Conservation (phyloP, 164 flowering plant genomes). For the Vitis rupestris region DNA sequence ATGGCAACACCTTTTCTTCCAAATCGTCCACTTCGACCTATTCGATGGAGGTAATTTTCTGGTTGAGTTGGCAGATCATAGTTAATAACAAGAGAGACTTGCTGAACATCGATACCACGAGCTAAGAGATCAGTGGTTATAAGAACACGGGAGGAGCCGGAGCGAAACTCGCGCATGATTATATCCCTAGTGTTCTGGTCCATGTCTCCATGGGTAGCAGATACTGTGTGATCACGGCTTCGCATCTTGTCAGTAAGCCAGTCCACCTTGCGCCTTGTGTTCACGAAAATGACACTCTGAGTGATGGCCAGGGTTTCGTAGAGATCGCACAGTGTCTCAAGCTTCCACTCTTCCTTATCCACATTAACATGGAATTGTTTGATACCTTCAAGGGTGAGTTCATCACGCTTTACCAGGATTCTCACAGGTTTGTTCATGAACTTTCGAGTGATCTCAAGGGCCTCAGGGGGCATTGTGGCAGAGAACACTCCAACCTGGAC, state of each 20-base stretch:
- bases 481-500: slow-evolving; percentile 84
- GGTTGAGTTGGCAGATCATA: slow-evolving; percentile 88
- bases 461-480: slow-evolving; percentile 92
- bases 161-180: slow-evolving; percentile 85
- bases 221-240: slow-evolving; percentile 83
- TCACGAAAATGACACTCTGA: slow-evolving; percentile 87
- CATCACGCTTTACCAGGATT: slow-evolving; percentile 81
- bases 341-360: slow-evolving; percentile 87
- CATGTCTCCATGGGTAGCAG: slow-evolving; percentile 93
- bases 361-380: slow-evolving; percentile 84
- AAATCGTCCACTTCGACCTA: slow-evolving; percentile 85
- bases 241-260: slow-evolving; percentile 93
- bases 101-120: slow-evolving; percentile 93
- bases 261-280: slow-evolving; percentile 91
- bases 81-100: slow-evolving; percentile 84
- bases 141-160: slow-evolving; percentile 86
- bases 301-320: slow-evolving; percentile 88
- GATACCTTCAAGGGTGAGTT: slow-evolving; percentile 89
- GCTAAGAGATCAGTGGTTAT: slow-evolving; percentile 85
- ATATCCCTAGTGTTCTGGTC: slow-evolving; percentile 86
- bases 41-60: slow-evolving; percentile 86
- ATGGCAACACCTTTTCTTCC: slow-evolving; percentile 92
- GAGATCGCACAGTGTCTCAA: slow-evolving; percentile 80
- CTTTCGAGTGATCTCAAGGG: slow-evolving; percentile 80
- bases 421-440: slow-evolving; percentile 90